Base-by-base conservation (phyloP, 805 yeast species). In the Jamesozyma spencerorum region DNA sequence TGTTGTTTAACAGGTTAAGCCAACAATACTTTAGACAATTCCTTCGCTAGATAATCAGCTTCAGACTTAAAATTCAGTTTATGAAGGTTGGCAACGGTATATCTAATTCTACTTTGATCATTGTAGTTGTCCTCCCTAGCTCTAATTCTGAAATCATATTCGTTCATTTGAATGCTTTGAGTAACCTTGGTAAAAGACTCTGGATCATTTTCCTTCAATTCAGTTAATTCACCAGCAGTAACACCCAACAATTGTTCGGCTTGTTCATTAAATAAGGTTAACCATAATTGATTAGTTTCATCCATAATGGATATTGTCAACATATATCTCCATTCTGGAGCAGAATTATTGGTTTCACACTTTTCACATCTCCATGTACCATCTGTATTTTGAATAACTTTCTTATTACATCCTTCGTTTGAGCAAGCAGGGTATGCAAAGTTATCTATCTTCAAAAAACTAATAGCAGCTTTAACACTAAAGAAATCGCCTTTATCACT, bases 311-410 rank as follows among this genome's bases (percentile, higher is more conserved):
- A 75, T 35, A 78, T 60, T n/a, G 81, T 79, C 51, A 90, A 61
- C 39, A 87, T 78, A 51, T 84, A 92, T 60, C 97, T 75, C 66
- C 84, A 79, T 37, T 71, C 66, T 15, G 97, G 97, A 36, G 69
- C 71, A 2, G 72, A 69, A 55, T 75, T 80, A 46, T 74, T 74
- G 41, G 74, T 68, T 53, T 85, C 81, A 71, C 97, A 88, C 60
- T 81, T 82, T 59, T 88, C 97, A 69, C 98, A 92, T 61, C 94
- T 77, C 95, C 95, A 88, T 14, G 79, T 69, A 12, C 82, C 85
- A 54, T 76, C 81, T 26, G 75, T 69, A 41, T 74, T 79, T 54
- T 85, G 85, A 34, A 82, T 66, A 24, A 87, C 85, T 64, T 92
- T 92, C 57, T 87, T 79, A 58, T 80, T 80, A 68, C 98, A 92